These are phyloP conservation scores for Catharanthus roseus DNA, from an alignment of 257 asterid species.

Conservation along the genomic window DNA sequence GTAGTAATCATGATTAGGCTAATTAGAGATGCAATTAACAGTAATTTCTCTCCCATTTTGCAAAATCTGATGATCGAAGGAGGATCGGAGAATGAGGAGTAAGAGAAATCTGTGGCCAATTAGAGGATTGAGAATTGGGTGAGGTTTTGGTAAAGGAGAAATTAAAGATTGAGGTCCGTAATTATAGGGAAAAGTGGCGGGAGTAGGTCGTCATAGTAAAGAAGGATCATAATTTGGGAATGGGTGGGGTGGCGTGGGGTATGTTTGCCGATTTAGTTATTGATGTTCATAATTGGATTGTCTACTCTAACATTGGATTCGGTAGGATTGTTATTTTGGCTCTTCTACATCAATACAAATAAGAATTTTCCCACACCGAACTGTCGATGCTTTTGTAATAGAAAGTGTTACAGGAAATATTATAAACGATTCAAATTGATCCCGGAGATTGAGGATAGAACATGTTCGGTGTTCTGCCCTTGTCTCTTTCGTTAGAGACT, in stretches of 20 bases:
- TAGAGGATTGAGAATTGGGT: background rate
- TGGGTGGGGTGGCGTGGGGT: constrained; percentile 1
- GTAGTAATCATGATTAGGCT: constrained; percentile 24
- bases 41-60: constrained; percentile 26
- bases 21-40: constrained; percentile 15
- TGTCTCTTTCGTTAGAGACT: too few species aligned
- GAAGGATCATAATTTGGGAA: too few species aligned
- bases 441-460: too few species aligned
- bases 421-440: too few species aligned
- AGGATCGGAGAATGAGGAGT: constrained; percentile 2
- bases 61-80: background rate
- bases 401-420: too few species aligned
- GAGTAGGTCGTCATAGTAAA: background rate
- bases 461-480: too few species aligned
- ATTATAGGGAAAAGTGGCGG: background rate
- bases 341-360: too few species aligned
- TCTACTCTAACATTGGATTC: too few species aligned
- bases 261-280: background rate
- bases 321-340: too few species aligned
- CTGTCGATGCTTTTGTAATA: too few species aligned
- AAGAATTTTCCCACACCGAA: too few species aligned
- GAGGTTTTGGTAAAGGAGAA: background rate
- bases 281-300: background rate
- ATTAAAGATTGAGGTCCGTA: background rate
- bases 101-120: too few species aligned